Evolutionary conservation across 2,329 filamentous ascomycete species (phyloP), one percentile per base, ranked within the genome.

Genomic region (Pseudogymnoascus sp.): DNA sequence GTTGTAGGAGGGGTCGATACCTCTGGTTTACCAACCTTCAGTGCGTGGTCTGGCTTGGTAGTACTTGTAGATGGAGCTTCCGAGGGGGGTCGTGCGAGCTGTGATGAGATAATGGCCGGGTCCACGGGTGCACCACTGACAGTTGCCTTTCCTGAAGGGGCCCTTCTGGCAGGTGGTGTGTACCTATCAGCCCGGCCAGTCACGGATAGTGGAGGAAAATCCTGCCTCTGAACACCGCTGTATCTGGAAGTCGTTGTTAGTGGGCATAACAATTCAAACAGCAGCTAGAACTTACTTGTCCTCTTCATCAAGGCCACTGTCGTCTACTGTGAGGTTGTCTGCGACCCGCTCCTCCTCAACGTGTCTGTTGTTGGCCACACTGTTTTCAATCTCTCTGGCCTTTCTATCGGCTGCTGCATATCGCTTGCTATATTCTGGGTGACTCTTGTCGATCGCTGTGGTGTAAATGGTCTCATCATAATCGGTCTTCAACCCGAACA

Each of bases 381-480:
- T 90, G 53, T 84, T 81, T 75, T 97, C 91, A 69, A 99, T 99
- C 75, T 97, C 93, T 65, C 90, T 86, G 21, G 92, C 95, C 72
- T 93, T 90, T 68, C 83, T 88, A 21, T 93, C 91, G 1, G 93
- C 95, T 37, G 87, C 84, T 3, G 89, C 91, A 69, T 89, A 82
- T 67, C 88, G 85, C 74, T 91, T 86, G 67, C 85, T 87, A 76
- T 96, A 97, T 62, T 88, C 82, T 1, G 95, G 93, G 69, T 96
- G 87, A 66, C 77, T 89, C 71, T 87, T 91, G 76, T 99, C 86
- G 72, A 99, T 96, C 42, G 85, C 79, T 8, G 95, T 99, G 1
- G 95, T 99, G 77, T 99, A 99, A 46, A 95, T 86, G 69, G 90
- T 92, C 76, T 97, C 95, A 72, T 97, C 87, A 73, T 97, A 99